phyloP scores from a whole-genome alignment of 805 yeast species.

The Gaillardinia entomophila region DNA sequence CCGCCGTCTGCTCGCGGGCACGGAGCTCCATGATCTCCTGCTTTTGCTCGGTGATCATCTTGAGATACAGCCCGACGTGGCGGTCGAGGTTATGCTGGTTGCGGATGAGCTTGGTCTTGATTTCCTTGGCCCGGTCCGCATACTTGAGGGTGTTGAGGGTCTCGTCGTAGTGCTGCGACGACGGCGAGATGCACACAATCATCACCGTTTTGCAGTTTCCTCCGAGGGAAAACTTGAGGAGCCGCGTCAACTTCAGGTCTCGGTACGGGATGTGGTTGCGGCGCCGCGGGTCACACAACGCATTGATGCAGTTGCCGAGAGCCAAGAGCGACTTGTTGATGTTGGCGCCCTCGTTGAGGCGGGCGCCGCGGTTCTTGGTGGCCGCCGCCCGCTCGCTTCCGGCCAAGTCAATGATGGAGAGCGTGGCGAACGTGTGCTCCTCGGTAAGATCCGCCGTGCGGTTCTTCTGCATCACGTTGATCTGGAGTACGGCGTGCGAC shows the following conservation, averaged over 20 bases:
- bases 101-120: slow-evolving; percentile 71
- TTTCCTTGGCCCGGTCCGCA: slow-evolving; percentile 88
- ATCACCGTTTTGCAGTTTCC: slow-evolving; percentile 94
- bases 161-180: slow-evolving; percentile 84
- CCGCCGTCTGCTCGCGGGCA: slow-evolving; percentile 41
- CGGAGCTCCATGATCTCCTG: slow-evolving; percentile 67
- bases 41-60: slow-evolving; percentile 78
- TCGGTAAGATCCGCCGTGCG: slow-evolving; percentile 60
- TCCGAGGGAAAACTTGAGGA: slow-evolving; percentile 83
- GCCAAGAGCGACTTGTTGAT: slow-evolving; percentile 86
- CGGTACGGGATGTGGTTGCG: slow-evolving; percentile 81
- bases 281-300: slow-evolving; percentile 68
- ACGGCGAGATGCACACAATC: slow-evolving; percentile 93
- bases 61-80: slow-evolving; percentile 79
- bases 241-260: slow-evolving; percentile 82
- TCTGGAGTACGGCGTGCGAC: slow-evolving; percentile 89
- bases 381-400: slow-evolving; percentile 94
- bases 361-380: slow-evolving; percentile 74
- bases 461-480: slow-evolving; percentile 58
- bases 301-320: slow-evolving; percentile 89
- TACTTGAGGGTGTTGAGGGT: slow-evolving; percentile 86
- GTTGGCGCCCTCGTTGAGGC: slow-evolving; percentile 88
- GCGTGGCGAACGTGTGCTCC: slow-evolving; percentile 68
- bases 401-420: slow-evolving; percentile 86
- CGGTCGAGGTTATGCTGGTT: slow-evolving; percentile 73